phyloP scores from a whole-genome alignment of 2,329 filamentous ascomycete genomes.

The Stagonosporopsis vannaccii region DNA sequence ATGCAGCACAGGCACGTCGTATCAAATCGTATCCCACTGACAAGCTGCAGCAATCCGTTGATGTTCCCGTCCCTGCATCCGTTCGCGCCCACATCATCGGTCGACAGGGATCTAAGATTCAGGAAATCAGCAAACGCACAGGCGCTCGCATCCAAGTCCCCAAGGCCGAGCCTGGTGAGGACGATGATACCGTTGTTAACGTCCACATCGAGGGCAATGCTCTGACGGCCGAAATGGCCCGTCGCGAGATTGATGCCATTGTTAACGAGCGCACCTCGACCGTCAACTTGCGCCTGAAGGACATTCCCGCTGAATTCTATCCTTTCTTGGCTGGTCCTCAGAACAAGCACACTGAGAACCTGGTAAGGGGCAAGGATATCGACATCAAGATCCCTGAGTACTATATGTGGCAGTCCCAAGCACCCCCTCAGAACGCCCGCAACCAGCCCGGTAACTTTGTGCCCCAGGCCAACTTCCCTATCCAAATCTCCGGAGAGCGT shows the following conservation, averaged over 20 bases:
- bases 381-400: constrained; percentile 85
- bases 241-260: constrained; percentile 84
- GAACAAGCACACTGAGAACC: constrained; percentile 69
- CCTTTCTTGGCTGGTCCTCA: constrained; percentile 89
- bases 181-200: constrained; percentile 79
- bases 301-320: constrained; percentile 90
- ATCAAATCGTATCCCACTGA: constrained; percentile 13
- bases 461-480: constrained; percentile 77
- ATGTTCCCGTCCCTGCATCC: constrained; percentile 82
- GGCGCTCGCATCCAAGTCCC: constrained; percentile 91
- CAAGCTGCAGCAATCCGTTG: constrained; percentile 65
- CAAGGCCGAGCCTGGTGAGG: constrained; percentile 80
- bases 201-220: constrained; percentile 91
- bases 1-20: constrained; percentile 34
- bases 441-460: constrained; percentile 74
- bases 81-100: constrained; percentile 92
- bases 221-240: constrained; percentile 83
- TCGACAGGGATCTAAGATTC: constrained; percentile 87
- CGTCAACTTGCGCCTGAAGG: constrained; percentile 80
- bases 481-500: constrained; percentile 86
- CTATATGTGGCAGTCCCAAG: constrained; percentile 73
- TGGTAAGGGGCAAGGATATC: constrained; percentile 77
- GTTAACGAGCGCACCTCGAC: constrained; percentile 85
- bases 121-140: constrained; percentile 86
- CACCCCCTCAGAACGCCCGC: constrained; percentile 68